These are phyloP conservation scores for Bombardia bombarda DNA, from an alignment of 495 filamentous ascomycete species.

Conservation along the genomic window DNA sequence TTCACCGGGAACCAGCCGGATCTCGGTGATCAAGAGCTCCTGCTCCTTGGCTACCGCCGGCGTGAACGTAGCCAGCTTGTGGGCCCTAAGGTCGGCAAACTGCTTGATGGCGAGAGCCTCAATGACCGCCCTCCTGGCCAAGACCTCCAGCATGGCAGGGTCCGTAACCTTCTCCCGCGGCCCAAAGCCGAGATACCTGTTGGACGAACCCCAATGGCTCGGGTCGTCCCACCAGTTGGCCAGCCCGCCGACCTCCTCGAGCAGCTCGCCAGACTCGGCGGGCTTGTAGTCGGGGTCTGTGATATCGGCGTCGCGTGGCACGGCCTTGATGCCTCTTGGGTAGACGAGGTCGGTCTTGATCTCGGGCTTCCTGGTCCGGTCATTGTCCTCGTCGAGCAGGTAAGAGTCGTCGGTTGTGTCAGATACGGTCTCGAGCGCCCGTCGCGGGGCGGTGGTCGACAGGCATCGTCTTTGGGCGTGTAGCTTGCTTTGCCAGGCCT, in stretches of 20 bases:
- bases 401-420: not conserved
- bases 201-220: slow-evolving; percentile 31
- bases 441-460: slow-evolving; percentile 3
- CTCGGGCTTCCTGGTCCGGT: not conserved
- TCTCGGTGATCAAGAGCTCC: slow-evolving; percentile 9
- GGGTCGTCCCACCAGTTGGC: slow-evolving; percentile 41
- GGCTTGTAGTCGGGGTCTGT: slow-evolving; percentile 43
- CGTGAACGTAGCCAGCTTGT: slow-evolving; percentile 13
- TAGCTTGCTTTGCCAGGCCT: slow-evolving; percentile 5
- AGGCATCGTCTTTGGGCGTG: slow-evolving; percentile 16
- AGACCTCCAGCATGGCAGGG: slow-evolving; percentile 28
- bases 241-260: slow-evolving; percentile 49
- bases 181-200: slow-evolving; percentile 31
- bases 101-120: slow-evolving; percentile 47
- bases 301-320: slow-evolving; percentile 16
- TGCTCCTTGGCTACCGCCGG: not conserved
- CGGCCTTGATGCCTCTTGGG: slow-evolving; percentile 6
- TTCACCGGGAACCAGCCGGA: slow-evolving; percentile 6
- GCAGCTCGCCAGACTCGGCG: slow-evolving; percentile 48
- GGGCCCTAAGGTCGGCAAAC: slow-evolving; percentile 20
- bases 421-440: not conserved
- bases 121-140: slow-evolving; percentile 52
- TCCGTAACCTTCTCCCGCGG: slow-evolving; percentile 31
- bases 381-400: not conserved
- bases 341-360: slow-evolving; percentile 16